Conservation (phyloP, 2,329 filamentous ascomycete species). For the Colletotrichum sp. region DNA sequence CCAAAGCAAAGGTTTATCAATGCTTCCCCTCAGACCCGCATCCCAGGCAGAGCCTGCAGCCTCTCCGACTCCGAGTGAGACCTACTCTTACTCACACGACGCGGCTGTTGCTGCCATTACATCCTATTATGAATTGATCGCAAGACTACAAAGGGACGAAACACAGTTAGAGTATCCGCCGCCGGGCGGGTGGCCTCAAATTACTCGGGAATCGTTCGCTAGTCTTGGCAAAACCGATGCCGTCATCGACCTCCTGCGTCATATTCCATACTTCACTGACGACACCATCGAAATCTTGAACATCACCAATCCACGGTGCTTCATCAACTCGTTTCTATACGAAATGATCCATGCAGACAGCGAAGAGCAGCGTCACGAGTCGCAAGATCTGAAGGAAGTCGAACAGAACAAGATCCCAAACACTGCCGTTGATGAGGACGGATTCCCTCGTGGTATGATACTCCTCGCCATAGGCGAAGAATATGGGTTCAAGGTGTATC, state of each 20-base stretch:
- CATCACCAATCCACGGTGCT: no score
- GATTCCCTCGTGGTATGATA: not conserved
- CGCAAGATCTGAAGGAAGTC: not conserved
- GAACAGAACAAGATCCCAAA: not conserved
- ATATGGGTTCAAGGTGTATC: not conserved
- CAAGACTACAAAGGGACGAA: not conserved
- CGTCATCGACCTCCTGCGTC: not conserved
- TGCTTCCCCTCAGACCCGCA: not conserved
- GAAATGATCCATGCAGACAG: no score
- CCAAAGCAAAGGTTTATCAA: not conserved
- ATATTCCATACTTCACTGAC: not conserved
- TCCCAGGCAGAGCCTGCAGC: not conserved
- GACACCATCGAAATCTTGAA: not conserved
- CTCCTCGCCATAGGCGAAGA: not conserved
- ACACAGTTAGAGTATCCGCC: not conserved
- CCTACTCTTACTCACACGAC: not conserved
- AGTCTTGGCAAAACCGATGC: not conserved
- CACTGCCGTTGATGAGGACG: not conserved
- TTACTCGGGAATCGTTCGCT: not conserved
- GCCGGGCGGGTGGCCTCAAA: not conserved
- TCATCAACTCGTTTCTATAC: no score
- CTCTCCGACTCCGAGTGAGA: not conserved
- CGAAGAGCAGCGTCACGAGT: no score
- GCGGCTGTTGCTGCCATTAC: not conserved
- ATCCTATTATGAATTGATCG: not conserved